Evolutionary conservation across 441 rosid genomes (phyloP).

Genomic region (Sinapis alba): DNA sequence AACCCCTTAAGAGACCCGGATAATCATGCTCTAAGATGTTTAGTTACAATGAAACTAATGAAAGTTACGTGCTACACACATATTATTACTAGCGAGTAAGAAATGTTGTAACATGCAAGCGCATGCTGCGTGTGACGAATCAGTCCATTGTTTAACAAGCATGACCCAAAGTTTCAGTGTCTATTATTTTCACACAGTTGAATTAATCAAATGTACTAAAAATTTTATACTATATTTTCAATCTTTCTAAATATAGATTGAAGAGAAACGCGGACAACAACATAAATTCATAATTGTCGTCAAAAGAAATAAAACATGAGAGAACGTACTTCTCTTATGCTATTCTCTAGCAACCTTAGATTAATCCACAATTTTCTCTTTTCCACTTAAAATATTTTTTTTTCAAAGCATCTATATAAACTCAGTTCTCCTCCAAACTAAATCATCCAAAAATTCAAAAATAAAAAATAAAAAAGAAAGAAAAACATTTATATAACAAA

Average conservation of each 20-base stretch:
- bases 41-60: not conserved
- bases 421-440: not conserved
- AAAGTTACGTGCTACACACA: not conserved
- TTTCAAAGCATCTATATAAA: constrained; percentile 17
- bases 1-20: no score
- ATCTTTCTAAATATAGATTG: constrained; percentile 15
- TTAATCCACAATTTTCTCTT: constrained; percentile 22
- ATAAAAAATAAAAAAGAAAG: not conserved
- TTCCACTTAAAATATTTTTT: constrained; percentile 8
- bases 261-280: constrained; percentile 26
- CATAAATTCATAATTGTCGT: not conserved
- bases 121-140: not conserved
- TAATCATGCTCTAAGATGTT: no score
- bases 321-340: not conserved
- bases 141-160: not conserved
- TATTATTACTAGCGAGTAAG: not conserved
- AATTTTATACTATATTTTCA: not conserved
- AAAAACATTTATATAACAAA: not conserved
- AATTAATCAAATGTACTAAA: no score
- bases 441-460: not conserved
- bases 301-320: constrained; percentile 11
- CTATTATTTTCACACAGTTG: not conserved
- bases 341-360: constrained; percentile 15
- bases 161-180: not conserved
- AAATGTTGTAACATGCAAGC: not conserved